phyloP scores from a whole-genome alignment of 345 rosid species.

The Salix viminalis region DNA sequence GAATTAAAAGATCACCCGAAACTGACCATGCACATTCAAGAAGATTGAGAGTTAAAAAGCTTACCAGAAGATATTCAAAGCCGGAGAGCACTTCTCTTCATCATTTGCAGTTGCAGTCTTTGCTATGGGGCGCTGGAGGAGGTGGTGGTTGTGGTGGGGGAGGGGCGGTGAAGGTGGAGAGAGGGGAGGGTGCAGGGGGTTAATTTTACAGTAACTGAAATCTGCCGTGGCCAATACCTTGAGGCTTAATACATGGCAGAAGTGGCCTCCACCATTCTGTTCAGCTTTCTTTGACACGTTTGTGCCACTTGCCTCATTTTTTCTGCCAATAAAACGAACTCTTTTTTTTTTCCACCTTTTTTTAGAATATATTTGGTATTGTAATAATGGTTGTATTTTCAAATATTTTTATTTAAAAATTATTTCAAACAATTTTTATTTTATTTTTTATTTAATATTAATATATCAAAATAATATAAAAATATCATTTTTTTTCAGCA shows the following conservation, averaged over 20 bases:
- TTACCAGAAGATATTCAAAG: neutral
- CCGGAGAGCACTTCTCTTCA: neutral
- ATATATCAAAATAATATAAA: too few relatives aligned
- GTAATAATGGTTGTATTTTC: too few relatives aligned
- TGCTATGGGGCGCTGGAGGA: neutral
- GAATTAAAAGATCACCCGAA: neutral
- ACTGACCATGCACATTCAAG: neutral
- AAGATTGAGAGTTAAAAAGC: neutral
- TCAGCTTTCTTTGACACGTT: conserved; percentile 15
- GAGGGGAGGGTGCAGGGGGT: neutral
- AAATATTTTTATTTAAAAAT: too few relatives aligned
- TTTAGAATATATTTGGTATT: too few relatives aligned
- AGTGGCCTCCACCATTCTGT: conserved; percentile 1
- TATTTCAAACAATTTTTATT: too few relatives aligned
- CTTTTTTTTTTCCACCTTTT: too few relatives aligned
- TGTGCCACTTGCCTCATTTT: conserved; percentile 14
- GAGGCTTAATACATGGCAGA: conserved; percentile 1
- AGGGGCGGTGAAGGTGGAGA: neutral
- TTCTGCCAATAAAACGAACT: neutral
- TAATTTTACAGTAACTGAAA: conserved; percentile 3
- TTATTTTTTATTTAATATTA: too few relatives aligned
- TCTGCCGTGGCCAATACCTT: neutral
- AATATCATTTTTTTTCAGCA: too few relatives aligned
- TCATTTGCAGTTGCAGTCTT: neutral
- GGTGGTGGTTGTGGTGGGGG: too few relatives aligned